Evolutionary conservation across 257 asterid genomes (phyloP).

Genomic region (Penstemon newberryi): DNA sequence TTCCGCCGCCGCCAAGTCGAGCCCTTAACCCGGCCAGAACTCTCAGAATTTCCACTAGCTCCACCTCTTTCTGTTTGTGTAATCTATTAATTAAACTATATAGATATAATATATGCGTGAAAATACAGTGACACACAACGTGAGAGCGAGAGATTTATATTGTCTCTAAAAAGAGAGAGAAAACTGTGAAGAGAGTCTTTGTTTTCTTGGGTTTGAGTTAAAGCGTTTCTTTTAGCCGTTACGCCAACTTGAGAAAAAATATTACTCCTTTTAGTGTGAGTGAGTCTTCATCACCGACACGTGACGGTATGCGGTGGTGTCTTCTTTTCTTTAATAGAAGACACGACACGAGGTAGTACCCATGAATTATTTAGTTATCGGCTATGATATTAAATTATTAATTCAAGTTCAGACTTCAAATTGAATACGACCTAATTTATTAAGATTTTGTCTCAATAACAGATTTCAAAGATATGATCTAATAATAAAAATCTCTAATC

Average conservation of each 20-base stretch:
- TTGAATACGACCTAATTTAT: no score
- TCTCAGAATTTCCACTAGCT: not conserved
- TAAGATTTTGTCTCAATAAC: no score
- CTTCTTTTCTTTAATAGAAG: not conserved
- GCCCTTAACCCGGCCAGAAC: constrained; percentile 75
- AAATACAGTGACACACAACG: not conserved
- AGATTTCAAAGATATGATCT: no score
- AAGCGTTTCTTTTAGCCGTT: constrained; percentile 40
- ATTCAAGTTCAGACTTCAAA: no score
- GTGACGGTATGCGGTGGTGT: constrained; percentile 35
- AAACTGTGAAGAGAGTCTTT: not conserved
- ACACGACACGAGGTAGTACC: not conserved
- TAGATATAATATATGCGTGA: not conserved
- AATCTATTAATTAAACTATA: not conserved
- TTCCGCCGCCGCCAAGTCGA: constrained; percentile 62
- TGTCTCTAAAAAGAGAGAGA: constrained; percentile 15
- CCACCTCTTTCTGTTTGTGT: no score
- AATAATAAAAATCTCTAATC: no score
- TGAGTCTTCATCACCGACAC: constrained; percentile 56
- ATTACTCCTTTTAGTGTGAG: constrained; percentile 17
- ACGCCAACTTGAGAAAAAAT: constrained; percentile 29
- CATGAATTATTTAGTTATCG: no score
- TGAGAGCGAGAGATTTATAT: not conserved
- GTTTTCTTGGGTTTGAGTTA: constrained; percentile 24
- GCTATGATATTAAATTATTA: no score